Percentiles rank a stretch among this genome's conserved stretches.
Conservation (phyloP, 176 grass and related monocot genomes). For the Oryza glaberrima region DNA sequence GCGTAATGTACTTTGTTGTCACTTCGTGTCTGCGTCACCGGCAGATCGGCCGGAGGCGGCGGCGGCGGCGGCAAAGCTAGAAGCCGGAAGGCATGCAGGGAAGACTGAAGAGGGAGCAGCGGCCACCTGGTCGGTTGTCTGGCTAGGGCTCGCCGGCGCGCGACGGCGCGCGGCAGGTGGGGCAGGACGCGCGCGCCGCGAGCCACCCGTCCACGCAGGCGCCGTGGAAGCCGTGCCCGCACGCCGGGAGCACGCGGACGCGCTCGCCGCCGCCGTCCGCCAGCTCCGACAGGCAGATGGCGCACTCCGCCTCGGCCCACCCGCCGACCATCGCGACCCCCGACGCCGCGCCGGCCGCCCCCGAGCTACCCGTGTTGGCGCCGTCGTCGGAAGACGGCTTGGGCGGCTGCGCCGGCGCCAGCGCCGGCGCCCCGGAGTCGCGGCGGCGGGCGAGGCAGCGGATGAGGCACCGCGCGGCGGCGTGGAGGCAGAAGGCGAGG, state of each 20-base stretch:
- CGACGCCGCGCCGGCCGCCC: neutral
- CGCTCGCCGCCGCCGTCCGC: conserved; percentile 61
- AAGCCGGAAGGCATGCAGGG: neutral
- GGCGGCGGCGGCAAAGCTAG: neutral
- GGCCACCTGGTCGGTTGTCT: neutral
- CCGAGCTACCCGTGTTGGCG: neutral
- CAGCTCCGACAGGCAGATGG: conserved; percentile 79
- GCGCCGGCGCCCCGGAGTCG: neutral
- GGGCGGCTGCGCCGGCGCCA: neutral
- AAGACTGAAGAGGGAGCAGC: neutral
- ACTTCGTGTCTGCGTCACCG: neutral
- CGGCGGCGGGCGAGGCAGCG: conserved; percentile 44
- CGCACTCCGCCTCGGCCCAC: conserved; percentile 66
- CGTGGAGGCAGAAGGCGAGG: conserved; percentile 86
- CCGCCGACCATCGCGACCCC: neutral
- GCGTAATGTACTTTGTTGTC: neutral
- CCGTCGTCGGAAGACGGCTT: conserved; percentile 37
- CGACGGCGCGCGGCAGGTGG: conserved; percentile 74
- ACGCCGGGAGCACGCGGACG: conserved; percentile 64
- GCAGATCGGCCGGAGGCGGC: neutral
- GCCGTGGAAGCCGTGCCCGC: conserved; percentile 76
- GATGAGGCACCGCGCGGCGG: conserved; percentile 63
- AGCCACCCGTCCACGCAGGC: conserved; percentile 80
- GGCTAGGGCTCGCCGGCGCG: conserved; percentile 41
- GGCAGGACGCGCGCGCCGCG: conserved; percentile 61